Base-by-base conservation (phyloP, 2,329 filamentous ascomycete genomes). In the Ascosphaera apis region DNA sequence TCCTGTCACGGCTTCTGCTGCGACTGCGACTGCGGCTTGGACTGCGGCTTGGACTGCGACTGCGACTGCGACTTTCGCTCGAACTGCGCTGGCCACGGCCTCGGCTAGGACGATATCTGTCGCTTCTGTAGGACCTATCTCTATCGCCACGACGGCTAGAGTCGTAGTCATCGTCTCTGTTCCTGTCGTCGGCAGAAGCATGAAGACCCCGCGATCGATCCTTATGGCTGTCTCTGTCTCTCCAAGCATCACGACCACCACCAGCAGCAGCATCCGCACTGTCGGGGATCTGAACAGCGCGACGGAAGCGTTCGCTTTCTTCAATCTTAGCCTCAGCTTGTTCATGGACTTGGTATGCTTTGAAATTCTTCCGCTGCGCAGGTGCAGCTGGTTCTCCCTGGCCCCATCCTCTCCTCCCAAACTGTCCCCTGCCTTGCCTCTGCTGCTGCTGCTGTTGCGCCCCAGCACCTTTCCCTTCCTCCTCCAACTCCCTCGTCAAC, bases 321-420 rank as follows among this genome's bases (percentile, higher is more conserved):
- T 81, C 77, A 45, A 91, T 86, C 67, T 98, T 98, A 40, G 86
- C 88, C 48, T 88, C 79, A 13, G 88, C 88, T 53, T 92, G 66
- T 58, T 95, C 88, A 60, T 98, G 88, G 15, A 95, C 83, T 57
- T 95, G 82, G 57, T 95, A 83, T 44, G 74, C 66, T 59, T 95
- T 98, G 43, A 95, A 66, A 7, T 69, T 66, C 49, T 40, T 58
- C 50, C 52, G 43, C 41, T 51, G 48, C 41, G 42, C 45, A 3
- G 43, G 42, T 19, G 39, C 30, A 31, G 33, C 32, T 23, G 33
- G 31, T 15, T 33, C 17, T 35, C 40, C 37, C 34, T 39, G 33
- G 2, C 21, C 31, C 7, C 31, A n/a, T 12, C 17, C 19, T 13
- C 17, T 16, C n/a, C 30, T 35, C 2, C 42, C 39, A 52, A 58